Evolutionary conservation across 148 eudicot genomes (phyloP).

Genomic region (Heliamphora exappendiculata): DNA sequence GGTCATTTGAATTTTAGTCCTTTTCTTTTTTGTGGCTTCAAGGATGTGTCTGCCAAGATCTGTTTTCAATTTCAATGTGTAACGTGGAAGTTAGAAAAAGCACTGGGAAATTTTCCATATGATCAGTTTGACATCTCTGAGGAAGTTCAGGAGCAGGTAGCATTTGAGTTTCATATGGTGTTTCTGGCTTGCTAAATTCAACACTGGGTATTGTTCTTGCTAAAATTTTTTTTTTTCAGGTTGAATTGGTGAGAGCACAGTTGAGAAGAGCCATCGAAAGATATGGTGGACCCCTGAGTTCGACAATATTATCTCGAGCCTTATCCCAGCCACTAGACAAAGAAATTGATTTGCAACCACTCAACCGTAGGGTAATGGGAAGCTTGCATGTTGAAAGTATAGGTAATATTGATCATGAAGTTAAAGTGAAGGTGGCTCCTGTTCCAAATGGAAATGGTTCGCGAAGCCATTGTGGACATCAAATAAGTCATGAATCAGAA

Average conservation of each 20-base stretch:
- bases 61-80: conserved; percentile 84
- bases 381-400: conserved; percentile 59
- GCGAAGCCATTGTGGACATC: conserved; percentile 16
- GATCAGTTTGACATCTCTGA: conserved; percentile 73
- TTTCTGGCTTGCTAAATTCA: background rate
- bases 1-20: conserved; percentile 15
- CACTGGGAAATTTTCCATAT: conserved; percentile 59
- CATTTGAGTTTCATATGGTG: conserved; percentile 1
- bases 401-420: conserved; percentile 61
- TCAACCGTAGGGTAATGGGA: conserved; percentile 39
- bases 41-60: conserved; percentile 74
- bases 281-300: conserved; percentile 61
- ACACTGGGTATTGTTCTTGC: background rate
- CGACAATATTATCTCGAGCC: conserved; percentile 47
- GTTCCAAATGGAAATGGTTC: conserved; percentile 24
- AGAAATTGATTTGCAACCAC: conserved; percentile 40
- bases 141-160: conserved; percentile 96
- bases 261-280: conserved; percentile 71
- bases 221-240: conserved; percentile 34
- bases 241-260: conserved; percentile 78
- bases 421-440: conserved; percentile 27
- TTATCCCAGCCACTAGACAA: conserved; percentile 63
- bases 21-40: conserved; percentile 6
- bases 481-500: conserved; percentile 16
- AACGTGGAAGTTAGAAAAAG: conserved; percentile 83